These are phyloP conservation scores for Mycena polygramma DNA, from an alignment of 768 basidiomycete species.

Conservation along the genomic window DNA sequence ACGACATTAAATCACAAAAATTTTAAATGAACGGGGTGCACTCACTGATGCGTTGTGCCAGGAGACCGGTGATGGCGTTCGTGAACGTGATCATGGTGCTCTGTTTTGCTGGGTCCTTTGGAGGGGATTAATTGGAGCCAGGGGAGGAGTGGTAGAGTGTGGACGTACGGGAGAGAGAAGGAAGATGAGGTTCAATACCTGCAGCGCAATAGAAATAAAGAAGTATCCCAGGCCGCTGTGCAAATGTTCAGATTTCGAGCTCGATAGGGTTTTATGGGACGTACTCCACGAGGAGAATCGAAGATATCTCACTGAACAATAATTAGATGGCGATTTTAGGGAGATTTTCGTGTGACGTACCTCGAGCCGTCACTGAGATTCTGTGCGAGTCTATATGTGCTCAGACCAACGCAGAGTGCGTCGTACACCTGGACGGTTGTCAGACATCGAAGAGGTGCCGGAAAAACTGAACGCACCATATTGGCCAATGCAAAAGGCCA, in stretches of 20 bases:
- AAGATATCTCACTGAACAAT: slow-evolving; percentile 1
- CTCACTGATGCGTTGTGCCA: slow-evolving; percentile 16
- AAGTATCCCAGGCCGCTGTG: slow-evolving; percentile 13
- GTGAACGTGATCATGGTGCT: slow-evolving; percentile 13
- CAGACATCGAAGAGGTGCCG: background rate
- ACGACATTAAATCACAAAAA: background rate
- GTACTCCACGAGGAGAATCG: slow-evolving; percentile 3
- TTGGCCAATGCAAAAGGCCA: slow-evolving; percentile 7
- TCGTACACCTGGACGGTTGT: slow-evolving; percentile 1
- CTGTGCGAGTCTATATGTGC: background rate
- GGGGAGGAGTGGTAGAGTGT: background rate
- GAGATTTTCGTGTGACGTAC: background rate
- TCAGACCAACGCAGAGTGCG: slow-evolving; percentile 1
- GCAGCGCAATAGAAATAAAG: background rate
- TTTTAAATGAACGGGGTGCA: background rate
- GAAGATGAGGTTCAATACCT: slow-evolving; percentile 12
- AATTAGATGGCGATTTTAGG: background rate
- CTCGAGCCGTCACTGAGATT: slow-evolving; percentile 3
- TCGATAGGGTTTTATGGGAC: background rate
- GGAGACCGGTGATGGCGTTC: slow-evolving; percentile 7
- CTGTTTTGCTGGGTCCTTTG: slow-evolving; percentile 10
- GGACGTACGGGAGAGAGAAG: slow-evolving; percentile 4
- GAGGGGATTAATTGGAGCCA: background rate
- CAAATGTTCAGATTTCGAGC: background rate
- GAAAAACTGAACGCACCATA: background rate